Conservation (phyloP, 2,329 filamentous ascomycete genomes). For the Rhynchosporium secalis region DNA sequence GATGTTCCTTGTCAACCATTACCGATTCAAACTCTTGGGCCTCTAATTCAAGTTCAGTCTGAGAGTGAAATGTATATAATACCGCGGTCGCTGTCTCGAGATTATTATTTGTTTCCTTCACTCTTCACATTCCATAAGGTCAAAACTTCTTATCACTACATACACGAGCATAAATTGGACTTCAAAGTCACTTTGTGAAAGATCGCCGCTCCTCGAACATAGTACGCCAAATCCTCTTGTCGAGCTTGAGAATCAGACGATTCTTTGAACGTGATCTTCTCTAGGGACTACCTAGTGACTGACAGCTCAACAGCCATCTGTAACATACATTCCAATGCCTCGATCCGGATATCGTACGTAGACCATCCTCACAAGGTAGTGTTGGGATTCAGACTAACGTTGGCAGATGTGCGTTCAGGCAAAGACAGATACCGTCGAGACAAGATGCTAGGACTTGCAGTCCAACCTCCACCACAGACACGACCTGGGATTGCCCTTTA, state of each 20-base stretch:
- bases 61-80: constrained; percentile 6
- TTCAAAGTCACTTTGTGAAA: neutral
- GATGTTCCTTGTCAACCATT: constrained; percentile 2
- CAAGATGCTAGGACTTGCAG: constrained; percentile 31
- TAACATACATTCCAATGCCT: neutral
- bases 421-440: constrained; percentile 14
- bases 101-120: neutral
- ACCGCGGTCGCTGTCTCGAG: neutral
- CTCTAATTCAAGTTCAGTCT: neutral
- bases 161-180: neutral
- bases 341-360: constrained; percentile 15
- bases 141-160: neutral
- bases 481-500: constrained; percentile 33
- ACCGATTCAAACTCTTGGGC: neutral
- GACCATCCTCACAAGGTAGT: neutral
- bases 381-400: neutral
- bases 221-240: constrained; percentile 4
- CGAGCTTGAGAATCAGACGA: neutral
- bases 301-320: neutral
- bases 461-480: constrained; percentile 35
- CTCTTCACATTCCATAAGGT: neutral
- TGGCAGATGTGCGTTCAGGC: constrained; percentile 15
- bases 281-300: neutral
- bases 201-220: neutral
- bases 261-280: neutral